Conservation (phyloP, 805 yeast species). For the Saccharomyces jurei region DNA sequence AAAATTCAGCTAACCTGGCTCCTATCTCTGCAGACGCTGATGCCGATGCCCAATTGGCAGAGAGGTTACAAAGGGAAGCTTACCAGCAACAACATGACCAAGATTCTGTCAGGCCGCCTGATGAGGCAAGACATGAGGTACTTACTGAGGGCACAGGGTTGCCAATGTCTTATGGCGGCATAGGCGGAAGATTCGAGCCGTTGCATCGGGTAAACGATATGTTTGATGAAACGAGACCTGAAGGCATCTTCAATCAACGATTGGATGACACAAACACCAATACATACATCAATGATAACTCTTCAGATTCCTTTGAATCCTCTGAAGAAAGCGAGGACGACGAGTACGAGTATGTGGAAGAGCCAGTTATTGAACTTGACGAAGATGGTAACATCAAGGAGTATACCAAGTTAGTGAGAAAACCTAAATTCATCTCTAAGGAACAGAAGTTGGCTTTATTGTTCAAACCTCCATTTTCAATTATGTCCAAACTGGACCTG, state of each 20-base stretch:
- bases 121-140: constrained; percentile 62
- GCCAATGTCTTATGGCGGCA: constrained; percentile 33
- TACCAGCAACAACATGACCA: constrained; percentile 35
- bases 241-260: constrained; percentile 33
- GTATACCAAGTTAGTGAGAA: constrained; percentile 23
- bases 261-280: constrained; percentile 12
- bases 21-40: constrained; percentile 2
- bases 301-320: constrained; percentile 30
- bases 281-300: constrained; percentile 9
- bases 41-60: constrained; percentile 51
- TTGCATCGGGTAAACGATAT: constrained; percentile 22
- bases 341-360: constrained; percentile 28
- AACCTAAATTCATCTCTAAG: constrained; percentile 19
- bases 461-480: constrained; percentile 90
- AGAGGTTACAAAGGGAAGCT: constrained; percentile 55
- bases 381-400: constrained; percentile 33
- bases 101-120: constrained; percentile 63
- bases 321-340: constrained; percentile 35
- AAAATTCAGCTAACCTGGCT: constrained; percentile 2
- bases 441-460: constrained; percentile 63
- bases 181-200: constrained; percentile 31
- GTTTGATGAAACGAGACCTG: constrained; percentile 31
- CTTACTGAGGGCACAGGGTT: constrained; percentile 38
- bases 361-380: constrained; percentile 26
- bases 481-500: constrained; percentile 60